Conservation (phyloP, 352 stramenopile genomes). For the Phytophthora idaei region DNA sequence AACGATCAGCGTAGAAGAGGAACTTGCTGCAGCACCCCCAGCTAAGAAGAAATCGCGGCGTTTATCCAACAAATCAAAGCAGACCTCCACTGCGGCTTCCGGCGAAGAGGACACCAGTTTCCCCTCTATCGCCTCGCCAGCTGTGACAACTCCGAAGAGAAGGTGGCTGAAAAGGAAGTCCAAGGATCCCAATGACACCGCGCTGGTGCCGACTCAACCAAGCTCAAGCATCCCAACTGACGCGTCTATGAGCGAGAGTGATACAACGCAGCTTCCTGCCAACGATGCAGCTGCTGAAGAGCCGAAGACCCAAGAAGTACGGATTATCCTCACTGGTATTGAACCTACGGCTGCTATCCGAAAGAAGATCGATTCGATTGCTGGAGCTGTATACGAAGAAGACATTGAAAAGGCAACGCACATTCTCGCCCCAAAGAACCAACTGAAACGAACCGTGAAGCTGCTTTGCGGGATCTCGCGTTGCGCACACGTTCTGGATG, state of each 20-base stretch:
- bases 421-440: conserved; percentile 46
- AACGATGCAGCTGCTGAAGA: conserved; percentile 24
- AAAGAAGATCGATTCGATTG: conserved; percentile 53
- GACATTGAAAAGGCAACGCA: conserved; percentile 55
- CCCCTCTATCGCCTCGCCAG: conserved; percentile 10
- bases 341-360: conserved; percentile 45
- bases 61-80: conserved; percentile 9
- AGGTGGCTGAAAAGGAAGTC: conserved; percentile 47
- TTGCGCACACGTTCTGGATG: conserved; percentile 59
- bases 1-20: conserved; percentile 10
- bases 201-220: conserved; percentile 25
- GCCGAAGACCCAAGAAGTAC: conserved; percentile 23
- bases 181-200: conserved; percentile 34
- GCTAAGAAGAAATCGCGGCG: conserved; percentile 22
- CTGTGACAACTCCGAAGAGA: conserved; percentile 44
- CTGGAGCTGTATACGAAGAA: conserved; percentile 49
- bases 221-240: conserved; percentile 24
- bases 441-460: conserved; percentile 67
- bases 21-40: conserved; percentile 2
- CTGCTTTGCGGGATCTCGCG: conserved; percentile 62
- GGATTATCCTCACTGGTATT: conserved; percentile 59
- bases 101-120: conserved; percentile 1
- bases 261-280: conserved; percentile 18
- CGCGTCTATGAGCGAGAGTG: conserved; percentile 32
- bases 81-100: not conserved